phyloP scores from a whole-genome alignment of 2,329 filamentous ascomycete species.

The Scedosporium aurantiacum region DNA sequence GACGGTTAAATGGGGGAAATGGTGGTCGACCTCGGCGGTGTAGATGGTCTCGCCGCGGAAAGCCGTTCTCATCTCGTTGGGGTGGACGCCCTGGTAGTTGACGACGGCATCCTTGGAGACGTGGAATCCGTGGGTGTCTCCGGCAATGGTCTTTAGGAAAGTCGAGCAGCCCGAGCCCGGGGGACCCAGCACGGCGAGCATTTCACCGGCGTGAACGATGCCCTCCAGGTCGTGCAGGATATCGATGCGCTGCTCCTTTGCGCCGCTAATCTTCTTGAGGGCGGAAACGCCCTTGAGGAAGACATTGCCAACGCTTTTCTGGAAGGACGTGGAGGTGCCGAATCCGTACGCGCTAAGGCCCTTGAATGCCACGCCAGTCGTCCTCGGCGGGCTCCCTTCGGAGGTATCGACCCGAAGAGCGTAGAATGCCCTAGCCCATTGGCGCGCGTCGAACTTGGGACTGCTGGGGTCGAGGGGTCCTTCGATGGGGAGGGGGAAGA shows the following conservation, averaged over 20 bases:
- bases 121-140: constrained; percentile 54
- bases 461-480: constrained; percentile 27
- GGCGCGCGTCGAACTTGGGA: constrained; percentile 26
- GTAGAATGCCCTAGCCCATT: constrained; percentile 31
- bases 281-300: constrained; percentile 16
- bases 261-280: constrained; percentile 16
- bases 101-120: constrained; percentile 46
- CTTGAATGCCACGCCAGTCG: constrained; percentile 28
- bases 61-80: constrained; percentile 46
- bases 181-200: constrained; percentile 45
- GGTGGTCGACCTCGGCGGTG: constrained; percentile 53
- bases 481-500: constrained; percentile 16
- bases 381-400: constrained; percentile 17
- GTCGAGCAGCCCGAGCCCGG: constrained; percentile 52
- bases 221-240: constrained; percentile 42
- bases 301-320: constrained; percentile 30
- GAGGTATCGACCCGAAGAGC: constrained; percentile 14
- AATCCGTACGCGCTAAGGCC: constrained; percentile 32
- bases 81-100: constrained; percentile 51
- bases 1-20: constrained; percentile 48
- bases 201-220: constrained; percentile 41
- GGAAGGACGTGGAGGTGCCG: constrained; percentile 28
- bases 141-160: constrained; percentile 44
- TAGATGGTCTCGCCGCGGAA: constrained; percentile 52
- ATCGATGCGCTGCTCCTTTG: constrained; percentile 24